Evolutionary conservation across 306 rosid species (phyloP).

Genomic region (Albizia julibrissin): DNA sequence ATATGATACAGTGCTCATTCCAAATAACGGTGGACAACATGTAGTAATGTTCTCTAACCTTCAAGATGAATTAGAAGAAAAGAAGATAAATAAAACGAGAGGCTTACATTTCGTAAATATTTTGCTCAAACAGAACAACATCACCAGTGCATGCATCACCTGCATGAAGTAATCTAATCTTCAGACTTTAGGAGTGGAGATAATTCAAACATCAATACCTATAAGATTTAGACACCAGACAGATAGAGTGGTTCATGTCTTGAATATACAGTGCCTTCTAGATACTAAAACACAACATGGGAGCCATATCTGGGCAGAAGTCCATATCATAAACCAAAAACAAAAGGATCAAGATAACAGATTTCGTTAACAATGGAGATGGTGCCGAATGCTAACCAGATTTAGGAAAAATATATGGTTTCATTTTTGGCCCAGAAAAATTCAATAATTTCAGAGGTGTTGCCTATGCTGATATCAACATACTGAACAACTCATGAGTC

Average conservation of each 20-base stretch:
- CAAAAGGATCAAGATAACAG: too few species aligned
- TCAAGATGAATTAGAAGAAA: constrained; percentile 1
- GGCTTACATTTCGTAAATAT: constrained; percentile 83
- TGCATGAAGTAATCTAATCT: constrained; percentile 39
- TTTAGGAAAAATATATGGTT: too few species aligned
- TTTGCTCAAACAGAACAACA: constrained; percentile 89
- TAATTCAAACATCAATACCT: too few species aligned
- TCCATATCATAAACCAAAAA: too few species aligned
- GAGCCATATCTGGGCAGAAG: too few species aligned
- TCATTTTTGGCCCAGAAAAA: background rate
- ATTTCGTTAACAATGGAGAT: too few species aligned
- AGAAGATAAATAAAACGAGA: background rate
- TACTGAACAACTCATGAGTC: background rate
- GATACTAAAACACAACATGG: too few species aligned
- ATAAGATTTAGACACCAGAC: too few species aligned
- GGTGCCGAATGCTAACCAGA: too few species aligned
- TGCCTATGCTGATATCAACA: background rate
- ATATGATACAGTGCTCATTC: background rate
- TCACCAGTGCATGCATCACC: constrained; percentile 96
- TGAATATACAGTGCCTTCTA: too few species aligned
- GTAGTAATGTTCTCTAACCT: constrained; percentile 5
- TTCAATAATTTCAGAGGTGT: background rate
- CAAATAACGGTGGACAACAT: background rate
- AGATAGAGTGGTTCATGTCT: too few species aligned
- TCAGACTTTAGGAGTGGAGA: background rate